Conservation (phyloP, 805 yeast genomes). For the Teunomyces aglyptinius region DNA sequence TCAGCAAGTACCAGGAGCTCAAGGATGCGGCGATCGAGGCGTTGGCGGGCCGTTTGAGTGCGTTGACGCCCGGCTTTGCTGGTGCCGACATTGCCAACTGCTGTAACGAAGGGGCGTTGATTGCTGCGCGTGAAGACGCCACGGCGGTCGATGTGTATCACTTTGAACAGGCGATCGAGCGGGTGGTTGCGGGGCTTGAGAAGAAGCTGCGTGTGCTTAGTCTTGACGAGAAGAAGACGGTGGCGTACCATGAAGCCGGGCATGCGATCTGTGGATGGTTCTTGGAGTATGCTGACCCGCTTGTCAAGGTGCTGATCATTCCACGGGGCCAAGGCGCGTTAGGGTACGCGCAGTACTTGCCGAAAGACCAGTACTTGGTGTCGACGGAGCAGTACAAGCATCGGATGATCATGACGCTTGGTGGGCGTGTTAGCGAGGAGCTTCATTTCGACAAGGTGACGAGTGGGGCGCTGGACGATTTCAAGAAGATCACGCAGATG, state of each 20-base stretch:
- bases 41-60: constrained; percentile 80
- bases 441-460: constrained; percentile 84
- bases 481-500: constrained; percentile 85
- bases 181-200: constrained; percentile 93
- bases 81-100: constrained; percentile 97
- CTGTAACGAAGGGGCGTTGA: constrained; percentile 91
- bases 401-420: constrained; percentile 91
- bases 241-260: constrained; percentile 95
- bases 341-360: constrained; percentile 94
- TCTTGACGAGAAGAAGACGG: constrained; percentile 77
- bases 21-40: constrained; percentile 49
- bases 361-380: constrained; percentile 81
- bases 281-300: constrained; percentile 82
- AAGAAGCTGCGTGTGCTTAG: constrained; percentile 76
- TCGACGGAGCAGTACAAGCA: constrained; percentile 74
- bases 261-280: constrained; percentile 97
- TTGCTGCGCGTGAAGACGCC: constrained; percentile 81
- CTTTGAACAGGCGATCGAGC: constrained; percentile 90
- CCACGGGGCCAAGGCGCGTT: constrained; percentile 94
- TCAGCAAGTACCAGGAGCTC: constrained; percentile 37
- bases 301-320: constrained; percentile 87
- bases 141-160: constrained; percentile 61
- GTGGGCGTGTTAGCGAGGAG: constrained; percentile 92
- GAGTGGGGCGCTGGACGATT: constrained; percentile 90
- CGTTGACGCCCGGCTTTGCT: constrained; percentile 91